Base-by-base conservation (phyloP, 345 rosid species). In the Citrus medica region DNA sequence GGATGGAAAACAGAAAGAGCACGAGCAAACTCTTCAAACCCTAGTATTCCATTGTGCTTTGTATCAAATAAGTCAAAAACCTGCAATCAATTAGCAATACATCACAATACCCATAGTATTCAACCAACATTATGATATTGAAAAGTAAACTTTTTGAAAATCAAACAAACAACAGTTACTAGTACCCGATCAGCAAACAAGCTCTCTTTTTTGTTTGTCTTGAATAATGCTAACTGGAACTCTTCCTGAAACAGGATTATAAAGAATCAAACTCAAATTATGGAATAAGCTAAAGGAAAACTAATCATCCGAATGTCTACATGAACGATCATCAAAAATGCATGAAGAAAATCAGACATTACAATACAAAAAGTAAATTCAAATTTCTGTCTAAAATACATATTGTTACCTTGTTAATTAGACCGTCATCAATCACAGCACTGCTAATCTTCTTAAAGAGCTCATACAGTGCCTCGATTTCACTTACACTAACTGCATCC, bases 1-100 rank as follows among this genome's bases (percentile, higher is more conserved):
- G 98, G 99, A 86, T 97, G 99, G 80, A 97, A 97, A 58, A 97
- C 98, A 3, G 99, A 97, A 38, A 97, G 94, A 66, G 99, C 99
- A 78, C 95, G 98, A 9, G 98, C 98, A 87, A 96, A 96, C 86
- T 96, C 99, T 85, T 92, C 99, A 65, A 96, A 96, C 59, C 98
- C 99, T 19, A 96, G 88, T 65, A 96, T 93, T 72, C 99, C 98
- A 88, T 92, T 94, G 82, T 96, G 99, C 79, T 93, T 96, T 74
- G 97, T 92, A 84, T 96, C 99, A 73, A 96, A 93, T 87, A 94
- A 87, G 87, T 96, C 98, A 71, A 96, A 96, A 25, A 94, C 99
- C 99, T 96, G 88, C 73, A 87, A 81, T 24, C 22, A 48, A 64
- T 75, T 62, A 64, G 32, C 33, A 63, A 69, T 3, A 59, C 16